phyloP scores from a whole-genome alignment of 495 filamentous ascomycete species.

The Apiosordaria backusii region DNA sequence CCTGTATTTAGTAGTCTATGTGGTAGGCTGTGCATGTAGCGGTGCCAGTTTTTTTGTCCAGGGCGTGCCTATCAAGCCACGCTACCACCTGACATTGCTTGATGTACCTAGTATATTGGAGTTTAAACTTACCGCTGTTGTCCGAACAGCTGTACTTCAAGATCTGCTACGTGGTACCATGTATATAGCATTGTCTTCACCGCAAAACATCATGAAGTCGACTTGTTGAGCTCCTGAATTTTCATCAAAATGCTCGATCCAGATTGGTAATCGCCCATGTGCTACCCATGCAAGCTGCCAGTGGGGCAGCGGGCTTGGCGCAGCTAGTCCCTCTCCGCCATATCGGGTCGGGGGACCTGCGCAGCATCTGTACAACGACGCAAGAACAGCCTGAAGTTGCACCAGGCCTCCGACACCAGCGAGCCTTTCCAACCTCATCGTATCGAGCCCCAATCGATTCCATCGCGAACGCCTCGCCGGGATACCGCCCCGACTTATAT shows the following conservation, averaged over 20 bases:
- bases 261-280: not conserved
- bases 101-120: too few relatives aligned
- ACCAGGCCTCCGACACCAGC: constrained; percentile 10
- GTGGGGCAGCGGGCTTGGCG: constrained; percentile 12
- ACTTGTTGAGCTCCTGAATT: too few relatives aligned
- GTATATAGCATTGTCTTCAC: too few relatives aligned
- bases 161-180: too few relatives aligned
- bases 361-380: constrained; percentile 11
- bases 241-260: not conserved
- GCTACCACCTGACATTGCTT: too few relatives aligned
- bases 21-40: too few relatives aligned
- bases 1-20: too few relatives aligned
- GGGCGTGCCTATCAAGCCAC: too few relatives aligned
- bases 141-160: too few relatives aligned
- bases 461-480: not conserved
- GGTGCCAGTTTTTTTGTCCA: too few relatives aligned
- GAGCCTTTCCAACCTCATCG: not conserved
- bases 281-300: not conserved
- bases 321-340: not conserved
- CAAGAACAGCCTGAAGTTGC: constrained; percentile 19
- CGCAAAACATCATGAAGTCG: not conserved
- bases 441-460: constrained; percentile 3
- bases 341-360: constrained; percentile 7
- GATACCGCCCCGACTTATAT: not conserved
- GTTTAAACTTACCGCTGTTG: too few relatives aligned